These are phyloP conservation scores for Naganishia antarctica DNA, from an alignment of 768 basidiomycete genomes.

Conservation along the genomic window DNA sequence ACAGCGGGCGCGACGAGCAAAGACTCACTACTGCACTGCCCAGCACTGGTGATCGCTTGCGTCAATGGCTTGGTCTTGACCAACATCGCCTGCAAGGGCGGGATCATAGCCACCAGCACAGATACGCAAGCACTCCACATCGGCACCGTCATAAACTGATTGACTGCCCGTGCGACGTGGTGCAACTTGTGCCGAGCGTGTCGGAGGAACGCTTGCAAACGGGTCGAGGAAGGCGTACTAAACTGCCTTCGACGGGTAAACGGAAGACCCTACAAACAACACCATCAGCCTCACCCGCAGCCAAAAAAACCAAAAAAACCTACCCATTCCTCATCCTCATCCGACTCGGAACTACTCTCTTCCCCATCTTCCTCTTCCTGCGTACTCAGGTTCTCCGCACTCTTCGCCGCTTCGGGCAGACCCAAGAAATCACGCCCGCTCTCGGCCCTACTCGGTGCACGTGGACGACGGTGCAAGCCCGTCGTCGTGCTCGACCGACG, in stretches of 20 bases:
- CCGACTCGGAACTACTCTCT: slow-evolving; percentile 10
- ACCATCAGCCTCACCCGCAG: neutral
- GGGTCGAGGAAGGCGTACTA: slow-evolving; percentile 30
- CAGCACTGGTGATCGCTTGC: slow-evolving; percentile 49
- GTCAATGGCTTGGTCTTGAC: slow-evolving; percentile 57
- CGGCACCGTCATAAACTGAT: slow-evolving; percentile 81
- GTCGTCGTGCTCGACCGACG: neutral
- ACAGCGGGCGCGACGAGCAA: neutral
- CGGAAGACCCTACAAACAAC: neutral
- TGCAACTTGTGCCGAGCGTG: slow-evolving; percentile 30
- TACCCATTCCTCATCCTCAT: slow-evolving; percentile 42
- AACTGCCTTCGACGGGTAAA: slow-evolving; percentile 30
- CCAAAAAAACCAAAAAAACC: slow-evolving; percentile 5
- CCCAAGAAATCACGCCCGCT: slow-evolving; percentile 48
- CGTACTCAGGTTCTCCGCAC: slow-evolving; percentile 30
- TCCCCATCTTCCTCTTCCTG: slow-evolving; percentile 35
- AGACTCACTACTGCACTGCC: slow-evolving; percentile 46
- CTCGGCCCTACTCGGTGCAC: slow-evolving; percentile 38
- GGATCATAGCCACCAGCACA: slow-evolving; percentile 69
- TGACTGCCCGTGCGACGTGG: slow-evolving; percentile 50
- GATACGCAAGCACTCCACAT: slow-evolving; percentile 73
- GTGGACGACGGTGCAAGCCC: slow-evolving; percentile 3
- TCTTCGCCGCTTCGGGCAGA: slow-evolving; percentile 39
- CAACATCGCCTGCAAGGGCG: slow-evolving; percentile 67
- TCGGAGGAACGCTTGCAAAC: slow-evolving; percentile 31